Evolutionary conservation across 2,329 filamentous ascomycete genomes (phyloP).

Genomic region (Phaeosphaeriaceae sp.): DNA sequence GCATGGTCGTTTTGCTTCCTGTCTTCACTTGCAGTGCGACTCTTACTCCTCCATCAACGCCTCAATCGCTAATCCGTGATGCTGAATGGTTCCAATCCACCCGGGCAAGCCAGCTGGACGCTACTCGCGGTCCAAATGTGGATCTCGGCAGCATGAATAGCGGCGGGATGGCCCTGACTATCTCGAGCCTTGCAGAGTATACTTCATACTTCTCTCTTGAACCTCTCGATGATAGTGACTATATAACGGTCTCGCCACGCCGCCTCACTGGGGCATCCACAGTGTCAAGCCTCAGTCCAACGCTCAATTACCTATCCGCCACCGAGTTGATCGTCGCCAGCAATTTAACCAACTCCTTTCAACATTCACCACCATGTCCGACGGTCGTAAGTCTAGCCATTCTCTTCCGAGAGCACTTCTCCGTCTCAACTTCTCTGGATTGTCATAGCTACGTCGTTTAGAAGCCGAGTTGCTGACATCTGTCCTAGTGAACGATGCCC

Average conservation of each 20-base stretch:
- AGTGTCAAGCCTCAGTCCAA: constrained; percentile 25
- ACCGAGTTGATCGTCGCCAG: constrained; percentile 18
- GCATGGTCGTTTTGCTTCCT: constrained; percentile 25
- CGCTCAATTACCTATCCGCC: constrained; percentile 9
- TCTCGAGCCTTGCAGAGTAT: constrained; percentile 36
- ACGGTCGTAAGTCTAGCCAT: constrained; percentile 59
- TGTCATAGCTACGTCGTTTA: neutral
- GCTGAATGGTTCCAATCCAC: constrained; percentile 40
- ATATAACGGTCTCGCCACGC: constrained; percentile 46
- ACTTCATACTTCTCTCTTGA: constrained; percentile 31
- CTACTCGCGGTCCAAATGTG: constrained; percentile 44
- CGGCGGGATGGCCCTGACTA: constrained; percentile 46
- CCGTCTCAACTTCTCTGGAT: neutral
- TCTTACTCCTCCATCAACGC: constrained; percentile 40
- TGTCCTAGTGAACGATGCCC: constrained; percentile 66
- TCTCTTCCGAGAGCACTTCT: neutral
- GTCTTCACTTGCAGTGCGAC: constrained; percentile 32
- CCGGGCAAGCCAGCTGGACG: constrained; percentile 44
- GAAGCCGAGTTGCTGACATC: constrained; percentile 7
- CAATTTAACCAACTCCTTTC: constrained; percentile 12
- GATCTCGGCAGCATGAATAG: constrained; percentile 45
- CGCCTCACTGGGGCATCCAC: constrained; percentile 30
- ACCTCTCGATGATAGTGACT: constrained; percentile 26
- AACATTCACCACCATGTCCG: constrained; percentile 55
- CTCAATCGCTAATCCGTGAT: constrained; percentile 33